A percentile compares a stretch with the other conserved stretches of the same genome.
phyloP scores from a whole-genome alignment of 2,329 filamentous ascomycete species.

The Xylariaceae sp. region DNA sequence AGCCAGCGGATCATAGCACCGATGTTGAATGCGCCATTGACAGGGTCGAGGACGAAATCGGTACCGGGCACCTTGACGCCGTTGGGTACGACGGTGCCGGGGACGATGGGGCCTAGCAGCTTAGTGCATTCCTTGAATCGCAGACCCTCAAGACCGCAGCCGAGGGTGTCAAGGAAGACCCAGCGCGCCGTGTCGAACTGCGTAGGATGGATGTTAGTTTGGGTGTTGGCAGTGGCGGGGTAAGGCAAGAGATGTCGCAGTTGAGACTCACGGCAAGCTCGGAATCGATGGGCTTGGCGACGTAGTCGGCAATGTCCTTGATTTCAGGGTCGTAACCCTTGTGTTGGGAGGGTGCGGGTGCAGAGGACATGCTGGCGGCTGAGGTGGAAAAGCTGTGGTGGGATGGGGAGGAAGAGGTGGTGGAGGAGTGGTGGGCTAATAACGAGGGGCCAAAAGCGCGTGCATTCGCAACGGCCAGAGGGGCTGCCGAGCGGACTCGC shows the following conservation, averaged over 20 bases:
- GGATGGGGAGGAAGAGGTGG: conserved; percentile 32
- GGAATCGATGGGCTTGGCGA: conserved; percentile 85
- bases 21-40: conserved; percentile 98
- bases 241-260: conserved; percentile 10
- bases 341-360: conserved; percentile 46
- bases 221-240: conserved; percentile 23
- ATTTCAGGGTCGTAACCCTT: conserved; percentile 86
- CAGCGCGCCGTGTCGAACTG: conserved; percentile 94
- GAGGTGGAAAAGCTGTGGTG: conserved; percentile 47
- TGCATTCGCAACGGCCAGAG: conserved; percentile 18
- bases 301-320: conserved; percentile 89
- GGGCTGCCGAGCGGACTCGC: conserved; percentile 39
- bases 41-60: conserved; percentile 87
- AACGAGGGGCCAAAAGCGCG: conserved; percentile 35
- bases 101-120: conserved; percentile 85
- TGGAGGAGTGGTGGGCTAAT: conserved; percentile 30
- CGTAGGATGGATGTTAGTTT: conserved; percentile 20
- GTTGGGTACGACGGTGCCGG: conserved; percentile 86
- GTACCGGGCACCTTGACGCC: conserved; percentile 90
- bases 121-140: conserved; percentile 95
- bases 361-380: conserved; percentile 44
- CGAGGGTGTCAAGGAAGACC: conserved; percentile 94
- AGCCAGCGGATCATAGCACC: conserved; percentile 98
- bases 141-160: conserved; percentile 92
- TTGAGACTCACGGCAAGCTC: conserved; percentile 75